Percentiles rank a stretch among this genome's conserved stretches.
phyloP scores from a whole-genome alignment of 129 eudicot species.

The Centaurea solstitialis region DNA sequence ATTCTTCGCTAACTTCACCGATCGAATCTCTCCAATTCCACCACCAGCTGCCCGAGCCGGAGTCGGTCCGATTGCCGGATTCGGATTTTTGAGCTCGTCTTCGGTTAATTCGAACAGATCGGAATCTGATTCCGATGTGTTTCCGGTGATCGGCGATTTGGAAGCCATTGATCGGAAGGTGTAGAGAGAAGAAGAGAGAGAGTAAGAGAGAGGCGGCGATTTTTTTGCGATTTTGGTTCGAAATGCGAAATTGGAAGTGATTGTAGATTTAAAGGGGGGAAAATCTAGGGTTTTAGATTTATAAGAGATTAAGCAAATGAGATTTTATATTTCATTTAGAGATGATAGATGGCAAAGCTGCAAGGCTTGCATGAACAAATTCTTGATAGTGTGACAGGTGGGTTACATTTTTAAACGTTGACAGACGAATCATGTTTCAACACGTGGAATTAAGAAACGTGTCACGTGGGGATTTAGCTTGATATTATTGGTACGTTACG shows the following conservation, averaged over 20 bases:
- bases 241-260: not conserved
- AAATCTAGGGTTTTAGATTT: not conserved
- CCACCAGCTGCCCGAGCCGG: not conserved
- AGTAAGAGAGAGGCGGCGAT: not conserved
- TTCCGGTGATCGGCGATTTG: not conserved
- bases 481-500: not conserved
- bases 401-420: not conserved
- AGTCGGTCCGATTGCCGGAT: not conserved
- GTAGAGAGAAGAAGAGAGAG: not conserved
- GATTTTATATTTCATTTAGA: no score
- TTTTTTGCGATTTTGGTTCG: not conserved
- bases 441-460: not conserved
- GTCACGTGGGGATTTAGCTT: not conserved
- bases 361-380: not conserved
- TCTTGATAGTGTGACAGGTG: not conserved
- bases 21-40: not conserved
- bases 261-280: not conserved
- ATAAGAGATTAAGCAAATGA: not conserved
- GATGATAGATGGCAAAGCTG: not conserved
- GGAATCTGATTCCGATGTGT: not conserved
- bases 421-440: not conserved
- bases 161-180: not conserved
- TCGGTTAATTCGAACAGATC: not conserved
- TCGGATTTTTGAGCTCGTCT: not conserved
- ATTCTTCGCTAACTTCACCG: not conserved